A percentile compares a stretch with the other conserved stretches of the same genome.
Evolutionary conservation across 352 stramenopile genomes (phyloP).

Genomic region (Phytophthora multivora): DNA sequence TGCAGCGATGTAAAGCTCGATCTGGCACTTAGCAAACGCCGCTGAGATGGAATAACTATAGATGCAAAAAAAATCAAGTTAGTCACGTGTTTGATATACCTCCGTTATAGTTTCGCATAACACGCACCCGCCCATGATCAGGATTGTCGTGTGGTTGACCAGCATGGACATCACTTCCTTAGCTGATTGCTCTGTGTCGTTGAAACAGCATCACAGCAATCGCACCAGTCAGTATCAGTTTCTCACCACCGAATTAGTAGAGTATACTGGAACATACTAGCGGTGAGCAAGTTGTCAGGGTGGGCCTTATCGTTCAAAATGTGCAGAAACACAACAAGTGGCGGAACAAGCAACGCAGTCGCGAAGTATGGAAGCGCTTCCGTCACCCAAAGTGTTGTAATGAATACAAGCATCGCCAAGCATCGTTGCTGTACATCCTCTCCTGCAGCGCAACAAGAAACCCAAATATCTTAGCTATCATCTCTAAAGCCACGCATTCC

Average conservation of each 20-base stretch:
- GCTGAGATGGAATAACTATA: conserved; percentile 86
- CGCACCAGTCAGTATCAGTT: conserved; percentile 1
- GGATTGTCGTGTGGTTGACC: conserved; percentile 93
- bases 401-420: conserved; percentile 90
- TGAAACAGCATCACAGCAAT: background rate
- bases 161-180: conserved; percentile 91
- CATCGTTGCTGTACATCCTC: conserved; percentile 85
- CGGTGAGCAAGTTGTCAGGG: conserved; percentile 64
- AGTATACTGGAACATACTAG: conserved; percentile 52
- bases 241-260: too few relatives aligned
- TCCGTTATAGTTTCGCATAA: background rate
- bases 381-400: conserved; percentile 91
- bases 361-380: conserved; percentile 92
- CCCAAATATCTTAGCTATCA: background rate
- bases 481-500: background rate
- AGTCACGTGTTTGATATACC: background rate
- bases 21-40: conserved; percentile 91
- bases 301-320: conserved; percentile 89
- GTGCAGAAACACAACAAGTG: conserved; percentile 87
- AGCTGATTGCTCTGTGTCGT: conserved; percentile 62
- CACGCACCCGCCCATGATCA: conserved; percentile 91
- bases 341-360: conserved; percentile 88
- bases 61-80: background rate
- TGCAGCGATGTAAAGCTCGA: conserved; percentile 91
- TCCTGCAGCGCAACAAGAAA: conserved; percentile 31